Base-by-base conservation (phyloP, 78 protist genomes). In the Monosiga brevicollis region DNA sequence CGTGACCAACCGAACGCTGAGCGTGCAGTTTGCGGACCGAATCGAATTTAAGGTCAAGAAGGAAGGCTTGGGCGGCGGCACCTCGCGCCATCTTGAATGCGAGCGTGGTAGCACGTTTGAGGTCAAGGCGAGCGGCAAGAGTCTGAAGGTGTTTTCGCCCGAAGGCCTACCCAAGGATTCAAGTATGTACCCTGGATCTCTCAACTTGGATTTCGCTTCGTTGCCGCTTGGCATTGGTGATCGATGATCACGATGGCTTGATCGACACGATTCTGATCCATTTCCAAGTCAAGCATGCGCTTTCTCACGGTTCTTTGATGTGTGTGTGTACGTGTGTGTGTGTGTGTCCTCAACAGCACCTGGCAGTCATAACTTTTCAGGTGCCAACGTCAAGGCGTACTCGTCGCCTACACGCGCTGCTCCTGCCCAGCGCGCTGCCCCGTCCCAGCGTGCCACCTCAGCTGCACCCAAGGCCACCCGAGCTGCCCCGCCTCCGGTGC, bases 241-340 rank as follows among this genome's bases (percentile, higher is more conserved):
- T n/a, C n/a, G n/a, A n/a, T n/a, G n/a, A n/a, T n/a, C n/a, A n/a
- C n/a, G n/a, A n/a, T n/a, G n/a, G n/a, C n/a, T n/a, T n/a, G n/a
- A n/a, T n/a, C n/a, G n/a, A n/a, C n/a, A n/a, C n/a, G n/a, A n/a
- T n/a, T n/a, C n/a, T n/a, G n/a, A n/a, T n/a, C n/a, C n/a, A n/a
- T n/a, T n/a, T n/a, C n/a, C n/a, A n/a, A n/a, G n/a, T n/a, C n/a
- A n/a, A n/a, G n/a, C n/a, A 22, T 55, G n/a, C n/a, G 22, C 11
- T 23, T 55, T 55, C 71, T 55, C 71, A 55, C 11, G 11, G 71
- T 55, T 11, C n/a, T 24, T n/a, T 2, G 11, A 40, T 32, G 77
- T 35, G 77, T 73, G 77, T 36, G 77, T 40, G 77, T 36, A 40
- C 77, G 77, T 73, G 77, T 73, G 22, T 20, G 77, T 73, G 77